Percentiles rank a stretch among this genome's conserved stretches.
phyloP scores from a whole-genome alignment of 1,139 yeast species.

The Suhomyces yuchorum region DNA sequence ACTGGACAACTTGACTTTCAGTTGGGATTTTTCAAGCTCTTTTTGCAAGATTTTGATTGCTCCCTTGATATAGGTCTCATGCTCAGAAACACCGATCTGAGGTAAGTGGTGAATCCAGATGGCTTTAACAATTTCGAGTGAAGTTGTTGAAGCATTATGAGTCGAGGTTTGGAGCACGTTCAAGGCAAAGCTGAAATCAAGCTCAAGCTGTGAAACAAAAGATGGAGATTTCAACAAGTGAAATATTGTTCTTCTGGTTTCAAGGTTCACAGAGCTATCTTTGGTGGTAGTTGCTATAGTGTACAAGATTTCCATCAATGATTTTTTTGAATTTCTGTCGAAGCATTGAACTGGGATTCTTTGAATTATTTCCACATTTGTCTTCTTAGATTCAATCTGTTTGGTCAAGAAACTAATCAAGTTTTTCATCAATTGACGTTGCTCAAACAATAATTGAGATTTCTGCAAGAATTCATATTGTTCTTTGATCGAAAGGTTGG shows the following conservation, averaged over 20 bases:
- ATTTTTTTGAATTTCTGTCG: conserved; percentile 42
- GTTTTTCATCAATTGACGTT: conserved; percentile 28
- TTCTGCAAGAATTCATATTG: conserved; percentile 23
- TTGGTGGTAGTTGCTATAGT: conserved; percentile 14
- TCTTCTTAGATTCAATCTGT: neutral
- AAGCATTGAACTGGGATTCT: conserved; percentile 54
- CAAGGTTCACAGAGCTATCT: conserved; percentile 8
- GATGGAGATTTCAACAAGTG: conserved; percentile 52
- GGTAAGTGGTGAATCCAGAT: conserved; percentile 35
- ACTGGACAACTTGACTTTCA: neutral
- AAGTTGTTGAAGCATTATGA: conserved; percentile 17
- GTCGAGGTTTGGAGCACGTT: conserved; percentile 22
- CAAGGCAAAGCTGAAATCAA: conserved; percentile 31
- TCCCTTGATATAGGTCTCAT: conserved; percentile 19
- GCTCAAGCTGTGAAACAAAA: conserved; percentile 52
- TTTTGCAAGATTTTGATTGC: conserved; percentile 17
- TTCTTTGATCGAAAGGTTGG: conserved; percentile 12
- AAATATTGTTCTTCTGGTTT: conserved; percentile 24
- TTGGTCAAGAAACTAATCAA: conserved; percentile 27
- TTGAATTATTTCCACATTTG: conserved; percentile 17
- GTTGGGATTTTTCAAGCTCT: conserved; percentile 4
- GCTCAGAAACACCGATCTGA: conserved; percentile 24
- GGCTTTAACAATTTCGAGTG: conserved; percentile 23
- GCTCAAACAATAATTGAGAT: conserved; percentile 47
- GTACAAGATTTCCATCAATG: conserved; percentile 37